Evolutionary conservation across 805 yeast species (phyloP).

Genomic region (Nematodospora valgi): DNA sequence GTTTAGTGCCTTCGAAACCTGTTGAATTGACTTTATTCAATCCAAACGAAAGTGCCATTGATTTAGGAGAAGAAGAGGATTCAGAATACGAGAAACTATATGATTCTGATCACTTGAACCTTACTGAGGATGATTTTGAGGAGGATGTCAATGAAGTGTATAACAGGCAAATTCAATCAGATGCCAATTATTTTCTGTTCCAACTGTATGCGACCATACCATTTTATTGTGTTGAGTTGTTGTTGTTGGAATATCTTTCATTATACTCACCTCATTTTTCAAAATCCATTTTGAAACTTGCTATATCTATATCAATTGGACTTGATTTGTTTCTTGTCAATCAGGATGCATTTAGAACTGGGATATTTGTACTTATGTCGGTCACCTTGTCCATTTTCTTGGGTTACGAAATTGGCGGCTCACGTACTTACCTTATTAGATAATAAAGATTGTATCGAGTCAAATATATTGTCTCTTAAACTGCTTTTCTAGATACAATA

Average conservation of each 20-base stretch:
- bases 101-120: conserved; percentile 9
- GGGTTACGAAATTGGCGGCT: not conserved
- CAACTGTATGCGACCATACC: not conserved
- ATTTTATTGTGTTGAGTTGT: conserved; percentile 6
- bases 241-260: conserved; percentile 6
- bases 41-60: not conserved
- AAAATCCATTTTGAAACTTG: conserved; percentile 6
- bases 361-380: too few species aligned
- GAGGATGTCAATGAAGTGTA: not conserved
- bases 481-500: too few species aligned
- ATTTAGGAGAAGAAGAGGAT: conserved; percentile 6
- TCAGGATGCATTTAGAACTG: too few species aligned
- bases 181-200: not conserved
- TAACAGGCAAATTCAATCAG: not conserved
- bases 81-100: conserved; percentile 3
- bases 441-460: too few species aligned
- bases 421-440: too few species aligned
- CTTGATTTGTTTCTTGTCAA: not conserved
- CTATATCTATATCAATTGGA: not conserved
- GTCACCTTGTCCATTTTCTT: not conserved
- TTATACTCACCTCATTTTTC: conserved; percentile 1
- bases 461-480: too few species aligned
- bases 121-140: conserved; percentile 1
- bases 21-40: conserved; percentile 1
- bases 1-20: not conserved